These are phyloP conservation scores for Haplosporangium sp. DNA, from an alignment of 371 early-diverging fungal species.

Conservation along the genomic window DNA sequence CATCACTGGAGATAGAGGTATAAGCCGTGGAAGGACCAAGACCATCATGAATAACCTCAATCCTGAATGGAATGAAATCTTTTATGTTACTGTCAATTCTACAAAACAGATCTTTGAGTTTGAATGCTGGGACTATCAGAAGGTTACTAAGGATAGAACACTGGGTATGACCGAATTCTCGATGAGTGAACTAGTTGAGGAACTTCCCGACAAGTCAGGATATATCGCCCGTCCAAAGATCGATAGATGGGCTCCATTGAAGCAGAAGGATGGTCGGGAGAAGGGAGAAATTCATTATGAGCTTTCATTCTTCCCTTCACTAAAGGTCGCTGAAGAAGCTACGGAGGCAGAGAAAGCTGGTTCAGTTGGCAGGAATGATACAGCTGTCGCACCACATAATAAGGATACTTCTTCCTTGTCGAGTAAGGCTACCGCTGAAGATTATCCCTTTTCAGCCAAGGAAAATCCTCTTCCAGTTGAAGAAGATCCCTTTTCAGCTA, in stretches of 20 bases:
- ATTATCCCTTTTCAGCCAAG: background rate
- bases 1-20: conserved; percentile 69
- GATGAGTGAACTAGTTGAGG: conserved; percentile 61
- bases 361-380: too few relatives aligned
- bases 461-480: conserved; percentile 26
- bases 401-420: too few relatives aligned
- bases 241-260: conserved; percentile 71
- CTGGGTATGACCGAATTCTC: conserved; percentile 69
- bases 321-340: conserved; percentile 62
- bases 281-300: conserved; percentile 73
- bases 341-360: background rate
- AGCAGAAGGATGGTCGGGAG: conserved; percentile 67
- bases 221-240: conserved; percentile 57
- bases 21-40: conserved; percentile 69
- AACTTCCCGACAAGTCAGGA: conserved; percentile 57
- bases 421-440: too few relatives aligned
- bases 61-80: conserved; percentile 90
- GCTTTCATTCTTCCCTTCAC: conserved; percentile 74
- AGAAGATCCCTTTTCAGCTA: background rate
- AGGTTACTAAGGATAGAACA: conserved; percentile 69
- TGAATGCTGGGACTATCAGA: conserved; percentile 82
- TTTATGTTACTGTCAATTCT: conserved; percentile 77
- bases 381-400: too few relatives aligned
- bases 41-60: conserved; percentile 77
- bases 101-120: conserved; percentile 74